phyloP scores from a whole-genome alignment of 495 filamentous ascomycete species.

The Cercophora sp. region DNA sequence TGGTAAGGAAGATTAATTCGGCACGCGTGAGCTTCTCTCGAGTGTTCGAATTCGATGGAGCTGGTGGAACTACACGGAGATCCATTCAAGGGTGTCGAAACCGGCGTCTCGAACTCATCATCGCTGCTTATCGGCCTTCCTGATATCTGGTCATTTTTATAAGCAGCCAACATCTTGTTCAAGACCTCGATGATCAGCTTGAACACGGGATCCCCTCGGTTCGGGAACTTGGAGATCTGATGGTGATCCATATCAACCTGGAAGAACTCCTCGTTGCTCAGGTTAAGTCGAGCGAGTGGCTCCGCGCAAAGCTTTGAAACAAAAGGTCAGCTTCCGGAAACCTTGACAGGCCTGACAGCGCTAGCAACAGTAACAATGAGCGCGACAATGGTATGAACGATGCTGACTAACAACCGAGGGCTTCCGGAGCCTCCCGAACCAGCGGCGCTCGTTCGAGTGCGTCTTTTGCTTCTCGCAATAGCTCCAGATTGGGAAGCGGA shows the following conservation, averaged over 20 bases:
- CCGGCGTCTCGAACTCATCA: neutral
- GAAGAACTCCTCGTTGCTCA: neutral
- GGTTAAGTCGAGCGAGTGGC: neutral
- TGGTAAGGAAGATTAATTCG: neutral
- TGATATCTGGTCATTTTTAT: neutral
- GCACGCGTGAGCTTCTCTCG: neutral
- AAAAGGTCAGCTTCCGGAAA: neutral
- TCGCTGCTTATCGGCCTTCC: neutral
- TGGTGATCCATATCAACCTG: neutral
- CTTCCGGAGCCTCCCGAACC: no score
- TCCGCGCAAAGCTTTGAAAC: neutral
- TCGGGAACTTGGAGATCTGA: conserved; percentile 3
- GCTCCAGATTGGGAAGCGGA: conserved; percentile 1
- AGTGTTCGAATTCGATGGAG: no score
- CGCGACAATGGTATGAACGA: no score
- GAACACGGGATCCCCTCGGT: neutral
- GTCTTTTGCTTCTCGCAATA: neutral
- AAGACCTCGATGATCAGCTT: neutral
- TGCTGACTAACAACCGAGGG: no score
- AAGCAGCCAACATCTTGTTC: neutral
- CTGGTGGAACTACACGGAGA: neutral
- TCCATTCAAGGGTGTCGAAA: neutral
- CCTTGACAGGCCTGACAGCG: no score
- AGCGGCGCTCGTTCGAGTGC: no score
- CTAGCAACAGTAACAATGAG: no score